phyloP scores from a whole-genome alignment of 2,329 filamentous ascomycete species.

The Alternaria gaisen region DNA sequence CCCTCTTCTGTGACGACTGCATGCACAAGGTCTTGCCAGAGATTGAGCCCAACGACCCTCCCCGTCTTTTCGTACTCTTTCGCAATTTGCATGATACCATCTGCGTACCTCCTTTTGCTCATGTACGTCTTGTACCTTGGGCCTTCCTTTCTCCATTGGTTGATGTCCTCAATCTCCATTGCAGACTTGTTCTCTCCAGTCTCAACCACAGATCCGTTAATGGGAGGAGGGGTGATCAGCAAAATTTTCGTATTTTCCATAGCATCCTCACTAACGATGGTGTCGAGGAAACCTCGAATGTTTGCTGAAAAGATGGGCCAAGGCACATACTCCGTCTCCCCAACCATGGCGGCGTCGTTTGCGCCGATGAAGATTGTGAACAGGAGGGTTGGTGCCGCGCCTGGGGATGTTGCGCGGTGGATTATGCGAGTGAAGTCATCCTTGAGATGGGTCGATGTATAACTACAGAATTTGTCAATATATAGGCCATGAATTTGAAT shows the following conservation, averaged over 20 bases:
- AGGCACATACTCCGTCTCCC: constrained; percentile 39
- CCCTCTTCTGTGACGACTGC: constrained; percentile 35
- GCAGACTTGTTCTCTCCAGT: neutral
- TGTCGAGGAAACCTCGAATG: constrained; percentile 48
- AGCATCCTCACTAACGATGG: constrained; percentile 42
- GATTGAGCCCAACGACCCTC: constrained; percentile 45
- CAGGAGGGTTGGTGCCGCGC: constrained; percentile 42
- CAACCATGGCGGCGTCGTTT: constrained; percentile 50
- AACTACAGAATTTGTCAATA: constrained; percentile 23
- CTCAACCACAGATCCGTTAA: constrained; percentile 36
- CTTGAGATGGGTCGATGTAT: constrained; percentile 38
- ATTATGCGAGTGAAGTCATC: constrained; percentile 38
- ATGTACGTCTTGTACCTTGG: constrained; percentile 47
- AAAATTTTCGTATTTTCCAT: constrained; percentile 48
- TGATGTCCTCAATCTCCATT: constrained; percentile 13
- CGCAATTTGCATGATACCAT: constrained; percentile 50
- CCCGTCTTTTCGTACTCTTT: constrained; percentile 44
- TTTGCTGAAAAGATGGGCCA: constrained; percentile 46
- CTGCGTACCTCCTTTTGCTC: constrained; percentile 51
- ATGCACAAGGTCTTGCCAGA: constrained; percentile 45
- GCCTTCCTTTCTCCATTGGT: constrained; percentile 20
- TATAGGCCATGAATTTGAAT: too few species aligned
- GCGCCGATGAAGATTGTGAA: constrained; percentile 54
- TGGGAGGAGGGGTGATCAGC: constrained; percentile 51
- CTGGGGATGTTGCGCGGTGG: constrained; percentile 23